A percentile compares a stretch with the other conserved stretches of the same genome.
Evolutionary conservation across 257 asterid genomes (phyloP).

Genomic region (Salvia splendens): DNA sequence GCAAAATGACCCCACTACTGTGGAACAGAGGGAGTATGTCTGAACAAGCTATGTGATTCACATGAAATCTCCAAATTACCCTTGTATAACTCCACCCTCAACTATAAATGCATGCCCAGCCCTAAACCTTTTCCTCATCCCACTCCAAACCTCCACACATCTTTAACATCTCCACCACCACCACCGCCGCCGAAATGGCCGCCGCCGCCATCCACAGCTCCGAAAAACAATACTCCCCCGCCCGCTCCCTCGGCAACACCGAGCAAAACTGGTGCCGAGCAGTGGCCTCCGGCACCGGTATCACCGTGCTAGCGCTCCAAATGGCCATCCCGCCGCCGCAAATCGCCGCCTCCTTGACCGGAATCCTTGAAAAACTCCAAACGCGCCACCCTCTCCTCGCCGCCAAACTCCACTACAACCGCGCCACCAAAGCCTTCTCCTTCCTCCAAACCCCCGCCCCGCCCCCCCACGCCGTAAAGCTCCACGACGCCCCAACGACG

Average conservation of each 20-base stretch:
- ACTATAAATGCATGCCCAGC: slow-evolving; percentile 15
- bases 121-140: neutral
- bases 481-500: slow-evolving; percentile 40
- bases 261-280: slow-evolving; percentile 76
- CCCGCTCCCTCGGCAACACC: slow-evolving; percentile 47
- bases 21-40: too few species aligned
- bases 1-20: too few species aligned
- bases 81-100: neutral
- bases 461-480: slow-evolving; percentile 24
- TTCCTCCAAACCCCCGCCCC: slow-evolving; percentile 40
- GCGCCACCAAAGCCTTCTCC: slow-evolving; percentile 44
- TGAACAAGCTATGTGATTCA: too few species aligned
- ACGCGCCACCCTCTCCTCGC: slow-evolving; percentile 54
- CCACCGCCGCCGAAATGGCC: slow-evolving; percentile 18
- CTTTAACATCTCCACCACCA: neutral
- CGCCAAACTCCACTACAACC: slow-evolving; percentile 55
- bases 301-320: slow-evolving; percentile 55
- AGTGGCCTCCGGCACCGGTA: slow-evolving; percentile 67
- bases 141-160: neutral
- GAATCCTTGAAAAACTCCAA: slow-evolving; percentile 41
- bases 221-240: neutral
- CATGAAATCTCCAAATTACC: slow-evolving; percentile 17
- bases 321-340: slow-evolving; percentile 34
- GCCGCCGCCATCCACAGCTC: slow-evolving; percentile 3
- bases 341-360: slow-evolving; percentile 28